These are phyloP conservation scores for Calonectria naviculata DNA, from an alignment of 2,329 filamentous ascomycete genomes.

Conservation along the genomic window DNA sequence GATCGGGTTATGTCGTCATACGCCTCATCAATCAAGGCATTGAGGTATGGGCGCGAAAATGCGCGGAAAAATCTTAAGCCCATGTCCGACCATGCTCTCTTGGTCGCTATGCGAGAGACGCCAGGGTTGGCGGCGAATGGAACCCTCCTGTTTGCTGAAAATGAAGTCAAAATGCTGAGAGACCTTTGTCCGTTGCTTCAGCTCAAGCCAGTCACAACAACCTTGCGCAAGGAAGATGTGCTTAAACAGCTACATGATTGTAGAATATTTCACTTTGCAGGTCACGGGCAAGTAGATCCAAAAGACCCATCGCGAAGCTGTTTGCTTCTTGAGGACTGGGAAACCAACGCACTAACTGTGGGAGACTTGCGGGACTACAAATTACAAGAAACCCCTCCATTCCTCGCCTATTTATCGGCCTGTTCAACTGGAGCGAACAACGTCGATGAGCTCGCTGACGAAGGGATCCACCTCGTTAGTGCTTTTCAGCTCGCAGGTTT, in stretches of 20 bases:
- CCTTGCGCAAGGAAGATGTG: neutral
- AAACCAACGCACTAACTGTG: neutral
- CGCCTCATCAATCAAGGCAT: neutral
- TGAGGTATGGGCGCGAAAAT: neutral
- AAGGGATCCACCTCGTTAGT: neutral
- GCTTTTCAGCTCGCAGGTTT: too few species aligned
- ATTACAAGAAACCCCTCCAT: neutral
- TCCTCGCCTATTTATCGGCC: neutral
- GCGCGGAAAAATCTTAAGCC: neutral
- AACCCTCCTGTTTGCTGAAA: neutral
- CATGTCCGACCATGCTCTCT: neutral
- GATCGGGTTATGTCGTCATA: slow-evolving; percentile 8
- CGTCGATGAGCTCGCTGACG: neutral
- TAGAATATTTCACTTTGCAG: neutral
- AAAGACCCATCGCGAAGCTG: neutral
- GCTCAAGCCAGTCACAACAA: neutral
- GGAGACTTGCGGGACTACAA: neutral
- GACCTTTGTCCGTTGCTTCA: neutral
- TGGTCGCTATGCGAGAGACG: slow-evolving; percentile 3
- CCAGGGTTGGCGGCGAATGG: neutral
- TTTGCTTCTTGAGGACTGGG: neutral
- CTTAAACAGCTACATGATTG: neutral
- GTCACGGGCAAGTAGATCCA: neutral
- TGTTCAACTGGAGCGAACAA: neutral
- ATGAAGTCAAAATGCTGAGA: neutral